Evolutionary conservation across 805 yeast genomes (phyloP).

Genomic region (Wickerhamiella cacticola): DNA sequence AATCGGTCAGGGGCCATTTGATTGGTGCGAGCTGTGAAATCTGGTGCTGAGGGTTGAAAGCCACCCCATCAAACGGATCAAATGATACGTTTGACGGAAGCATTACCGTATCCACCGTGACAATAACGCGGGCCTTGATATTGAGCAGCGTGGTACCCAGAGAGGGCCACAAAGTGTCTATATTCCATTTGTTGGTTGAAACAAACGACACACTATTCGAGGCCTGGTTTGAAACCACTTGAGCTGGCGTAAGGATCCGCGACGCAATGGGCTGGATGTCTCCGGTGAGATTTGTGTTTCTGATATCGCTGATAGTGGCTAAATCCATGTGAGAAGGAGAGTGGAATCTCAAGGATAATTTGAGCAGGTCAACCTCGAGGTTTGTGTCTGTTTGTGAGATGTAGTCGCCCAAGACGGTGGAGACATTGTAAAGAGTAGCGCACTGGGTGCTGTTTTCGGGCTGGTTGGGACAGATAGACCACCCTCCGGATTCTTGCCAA

Average conservation of each 20-base stretch:
- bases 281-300: neutral
- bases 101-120: conserved; percentile 3
- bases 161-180: conserved; percentile 18
- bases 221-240: neutral
- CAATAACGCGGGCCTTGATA: conserved; percentile 14
- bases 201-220: neutral
- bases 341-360: conserved; percentile 30
- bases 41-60: neutral
- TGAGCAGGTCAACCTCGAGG: conserved; percentile 36
- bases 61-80: neutral
- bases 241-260: conserved; percentile 17
- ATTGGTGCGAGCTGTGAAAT: neutral
- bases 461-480: conserved; percentile 43
- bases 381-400: conserved; percentile 35
- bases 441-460: neutral
- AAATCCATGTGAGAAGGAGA: too few relatives aligned
- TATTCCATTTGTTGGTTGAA: conserved; percentile 1
- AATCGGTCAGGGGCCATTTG: neutral
- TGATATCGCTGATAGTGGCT: too few relatives aligned
- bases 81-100: neutral
- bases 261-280: neutral
- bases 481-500: conserved; percentile 29
- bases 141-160: conserved; percentile 15
- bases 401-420: conserved; percentile 27
- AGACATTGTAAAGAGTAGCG: conserved; percentile 10